Percentiles rank a stretch among this genome's conserved stretches.
These are phyloP conservation scores for Penicillium samsonianum DNA, from an alignment of 495 filamentous ascomycete genomes.

Conservation along the genomic window DNA sequence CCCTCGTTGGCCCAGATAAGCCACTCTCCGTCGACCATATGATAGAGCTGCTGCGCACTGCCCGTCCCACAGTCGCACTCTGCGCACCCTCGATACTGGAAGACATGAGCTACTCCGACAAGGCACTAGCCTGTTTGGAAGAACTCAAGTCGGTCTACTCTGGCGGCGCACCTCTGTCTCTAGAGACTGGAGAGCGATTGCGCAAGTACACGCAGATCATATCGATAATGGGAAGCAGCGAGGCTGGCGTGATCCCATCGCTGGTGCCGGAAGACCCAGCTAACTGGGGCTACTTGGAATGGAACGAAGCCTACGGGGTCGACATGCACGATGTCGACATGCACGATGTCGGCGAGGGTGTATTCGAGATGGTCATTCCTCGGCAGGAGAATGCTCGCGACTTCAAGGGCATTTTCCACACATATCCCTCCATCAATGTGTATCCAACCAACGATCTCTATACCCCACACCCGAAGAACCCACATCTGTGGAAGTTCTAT, in stretches of 20 bases:
- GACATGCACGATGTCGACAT: slow-evolving; percentile 42
- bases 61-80: slow-evolving; percentile 19
- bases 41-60: slow-evolving; percentile 18
- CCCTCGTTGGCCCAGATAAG: slow-evolving; percentile 26
- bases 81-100: slow-evolving; percentile 31
- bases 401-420: slow-evolving; percentile 55
- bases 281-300: slow-evolving; percentile 56
- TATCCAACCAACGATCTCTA: slow-evolving; percentile 62
- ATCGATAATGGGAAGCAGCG: slow-evolving; percentile 21
- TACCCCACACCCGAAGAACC: slow-evolving; percentile 36
- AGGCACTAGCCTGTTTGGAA: slow-evolving; percentile 19
- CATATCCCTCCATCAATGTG: slow-evolving; percentile 52
- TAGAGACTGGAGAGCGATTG: slow-evolving; percentile 19
- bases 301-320: slow-evolving; percentile 47
- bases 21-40: slow-evolving; percentile 29
- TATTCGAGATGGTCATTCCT: slow-evolving; percentile 44
- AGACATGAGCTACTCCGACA: slow-evolving; percentile 29
- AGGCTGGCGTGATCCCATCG: slow-evolving; percentile 23
- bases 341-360: slow-evolving; percentile 40
- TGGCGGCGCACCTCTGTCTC: slow-evolving; percentile 27
- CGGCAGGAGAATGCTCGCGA: slow-evolving; percentile 12
- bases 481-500: slow-evolving; percentile 33
- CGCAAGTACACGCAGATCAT: slow-evolving; percentile 20
- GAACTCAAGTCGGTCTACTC: slow-evolving; percentile 20
- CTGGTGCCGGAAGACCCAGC: slow-evolving; percentile 35